These are phyloP conservation scores for Botrytis porri DNA, from an alignment of 2,329 filamentous ascomycete genomes.

Conservation along the genomic window DNA sequence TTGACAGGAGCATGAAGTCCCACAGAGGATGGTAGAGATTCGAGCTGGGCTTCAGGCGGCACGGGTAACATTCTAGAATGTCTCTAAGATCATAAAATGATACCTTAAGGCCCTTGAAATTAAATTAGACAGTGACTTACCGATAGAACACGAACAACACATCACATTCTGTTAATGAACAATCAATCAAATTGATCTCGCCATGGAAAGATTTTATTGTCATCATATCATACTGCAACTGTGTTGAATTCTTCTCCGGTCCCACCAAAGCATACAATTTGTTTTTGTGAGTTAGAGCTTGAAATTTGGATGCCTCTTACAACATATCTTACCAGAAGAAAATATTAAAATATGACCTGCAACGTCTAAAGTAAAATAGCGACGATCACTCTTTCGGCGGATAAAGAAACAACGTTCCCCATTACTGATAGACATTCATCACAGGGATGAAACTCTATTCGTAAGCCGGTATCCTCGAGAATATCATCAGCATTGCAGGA, in stretches of 20 bases:
- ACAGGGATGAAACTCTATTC: slow-evolving; percentile 18
- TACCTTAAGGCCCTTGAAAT: background rate
- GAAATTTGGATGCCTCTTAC: background rate
- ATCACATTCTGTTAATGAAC: background rate
- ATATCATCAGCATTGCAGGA: slow-evolving; percentile 18
- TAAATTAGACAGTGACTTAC: background rate
- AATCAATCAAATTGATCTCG: background rate
- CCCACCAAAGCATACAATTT: background rate
- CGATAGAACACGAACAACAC: slow-evolving; percentile 5
- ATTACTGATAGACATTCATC: slow-evolving; percentile 8
- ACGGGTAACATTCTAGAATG: slow-evolving; percentile 20
- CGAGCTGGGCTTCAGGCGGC: background rate
- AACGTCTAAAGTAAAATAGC: background rate
- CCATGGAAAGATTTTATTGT: background rate
- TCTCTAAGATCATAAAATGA: slow-evolving; percentile 1
- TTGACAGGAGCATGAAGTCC: slow-evolving; percentile 10
- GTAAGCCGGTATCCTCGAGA: slow-evolving; percentile 8
- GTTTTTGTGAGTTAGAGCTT: background rate
- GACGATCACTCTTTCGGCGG: background rate
- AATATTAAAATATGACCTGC: background rate
- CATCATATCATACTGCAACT: background rate
- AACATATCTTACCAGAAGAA: background rate
- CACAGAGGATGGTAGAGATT: slow-evolving; percentile 4
- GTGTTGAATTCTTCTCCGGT: background rate
- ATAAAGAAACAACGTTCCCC: background rate